Conservation (phyloP, 768 basidiomycete species). For the Daedaleopsis sinensis region DNA sequence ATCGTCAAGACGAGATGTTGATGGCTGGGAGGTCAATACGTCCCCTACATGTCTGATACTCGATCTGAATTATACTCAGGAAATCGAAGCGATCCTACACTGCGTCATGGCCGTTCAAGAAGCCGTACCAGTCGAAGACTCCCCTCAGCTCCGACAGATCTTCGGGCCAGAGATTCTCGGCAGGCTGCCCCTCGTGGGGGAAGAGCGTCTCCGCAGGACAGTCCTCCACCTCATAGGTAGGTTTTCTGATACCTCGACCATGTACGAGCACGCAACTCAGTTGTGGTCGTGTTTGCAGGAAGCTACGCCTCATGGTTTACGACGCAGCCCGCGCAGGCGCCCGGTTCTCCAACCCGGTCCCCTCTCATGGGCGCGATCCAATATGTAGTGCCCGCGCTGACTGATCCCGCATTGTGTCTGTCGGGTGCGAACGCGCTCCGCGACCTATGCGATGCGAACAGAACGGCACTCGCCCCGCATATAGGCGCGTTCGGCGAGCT, state of each 20-base stretch:
- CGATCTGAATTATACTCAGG: slow-evolving; percentile 42
- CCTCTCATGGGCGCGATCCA: slow-evolving; percentile 66
- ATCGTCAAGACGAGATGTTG: slow-evolving; percentile 41
- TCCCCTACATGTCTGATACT: background rate
- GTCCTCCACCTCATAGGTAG: slow-evolving; percentile 75
- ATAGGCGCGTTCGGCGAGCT: slow-evolving; percentile 85
- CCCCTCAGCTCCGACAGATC: slow-evolving; percentile 57
- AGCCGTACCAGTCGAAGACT: slow-evolving; percentile 67
- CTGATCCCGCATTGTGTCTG: slow-evolving; percentile 63
- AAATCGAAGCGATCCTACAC: slow-evolving; percentile 85
- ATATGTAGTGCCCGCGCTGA: slow-evolving; percentile 72
- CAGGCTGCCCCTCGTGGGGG: slow-evolving; percentile 63
- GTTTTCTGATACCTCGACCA: slow-evolving; percentile 15
- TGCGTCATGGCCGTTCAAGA: slow-evolving; percentile 88
- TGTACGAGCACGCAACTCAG: background rate
- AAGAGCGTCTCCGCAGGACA: slow-evolving; percentile 71
- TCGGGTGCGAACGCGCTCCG: slow-evolving; percentile 83
- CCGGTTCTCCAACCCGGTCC: slow-evolving; percentile 33
- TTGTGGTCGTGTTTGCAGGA: slow-evolving; percentile 41
- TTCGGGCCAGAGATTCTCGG: slow-evolving; percentile 78
- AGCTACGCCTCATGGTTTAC: slow-evolving; percentile 84
- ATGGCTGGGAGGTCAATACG: slow-evolving; percentile 74
- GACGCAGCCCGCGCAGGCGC: slow-evolving; percentile 41
- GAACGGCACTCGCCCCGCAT: slow-evolving; percentile 79
- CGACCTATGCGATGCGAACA: slow-evolving; percentile 88